phyloP scores from a whole-genome alignment of 1,284 basidiomycete genomes.

The Cryptococcus amylolentus region DNA sequence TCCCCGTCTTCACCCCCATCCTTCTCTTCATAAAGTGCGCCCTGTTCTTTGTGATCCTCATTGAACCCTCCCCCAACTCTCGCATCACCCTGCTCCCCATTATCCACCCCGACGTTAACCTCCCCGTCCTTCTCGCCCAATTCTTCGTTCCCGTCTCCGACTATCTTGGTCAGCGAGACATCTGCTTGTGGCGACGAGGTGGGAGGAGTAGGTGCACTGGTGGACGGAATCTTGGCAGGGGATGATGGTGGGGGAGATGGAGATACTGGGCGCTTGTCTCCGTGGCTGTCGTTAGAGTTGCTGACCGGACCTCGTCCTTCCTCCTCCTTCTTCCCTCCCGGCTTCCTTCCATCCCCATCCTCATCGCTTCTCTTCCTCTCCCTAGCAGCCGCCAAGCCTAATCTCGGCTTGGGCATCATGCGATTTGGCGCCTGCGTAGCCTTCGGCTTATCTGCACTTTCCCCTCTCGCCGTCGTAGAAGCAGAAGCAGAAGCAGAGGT shows the following conservation, averaged over 20 bases:
- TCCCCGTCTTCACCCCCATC: slow-evolving; percentile 1
- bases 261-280: neutral
- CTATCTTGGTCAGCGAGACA: neutral
- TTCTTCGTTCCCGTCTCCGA: neutral
- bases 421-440: slow-evolving; percentile 3
- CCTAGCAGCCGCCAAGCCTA: slow-evolving; percentile 18
- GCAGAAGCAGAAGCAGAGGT: neutral
- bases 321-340: no score
- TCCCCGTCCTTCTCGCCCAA: neutral
- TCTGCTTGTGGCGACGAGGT: neutral
- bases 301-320: no score
- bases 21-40: neutral
- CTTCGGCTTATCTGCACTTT: neutral
- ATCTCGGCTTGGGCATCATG: slow-evolving; percentile 12
- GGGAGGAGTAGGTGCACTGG: no score
- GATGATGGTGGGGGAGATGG: neutral
- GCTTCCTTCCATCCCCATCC: neutral
- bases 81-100: neutral
- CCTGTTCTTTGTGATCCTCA: neutral
- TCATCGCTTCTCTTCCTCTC: neutral
- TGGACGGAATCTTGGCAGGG: no score
- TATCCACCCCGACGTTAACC: neutral
- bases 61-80: neutral
- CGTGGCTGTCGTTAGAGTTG: neutral
- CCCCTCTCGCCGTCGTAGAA: neutral